Percentiles rank a stretch among this genome's conserved stretches.
Conservation (phyloP, 1,284 basidiomycete genomes). For the Cerrena zonata region DNA sequence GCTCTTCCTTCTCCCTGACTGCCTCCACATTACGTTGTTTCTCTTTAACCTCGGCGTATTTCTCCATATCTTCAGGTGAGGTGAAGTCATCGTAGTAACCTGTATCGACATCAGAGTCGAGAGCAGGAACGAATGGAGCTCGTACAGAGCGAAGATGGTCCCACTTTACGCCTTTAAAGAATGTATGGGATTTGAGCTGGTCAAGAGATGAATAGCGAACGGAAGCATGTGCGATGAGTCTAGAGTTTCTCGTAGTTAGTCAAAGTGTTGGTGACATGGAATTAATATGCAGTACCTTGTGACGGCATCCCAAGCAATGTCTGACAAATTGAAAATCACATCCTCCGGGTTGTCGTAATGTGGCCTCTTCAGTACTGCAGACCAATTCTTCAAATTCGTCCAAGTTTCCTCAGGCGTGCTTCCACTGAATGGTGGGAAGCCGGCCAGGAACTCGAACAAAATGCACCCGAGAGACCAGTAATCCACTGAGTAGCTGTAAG, state of each 20-base stretch:
- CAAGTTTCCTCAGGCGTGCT: conserved; percentile 96
- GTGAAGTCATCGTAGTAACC: conserved; percentile 99
- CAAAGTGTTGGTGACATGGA: conserved; percentile 1
- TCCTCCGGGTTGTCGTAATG: conserved; percentile 96
- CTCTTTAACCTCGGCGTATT: conserved; percentile 96
- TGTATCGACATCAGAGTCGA: conserved; percentile 92
- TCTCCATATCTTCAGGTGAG: conserved; percentile 91
- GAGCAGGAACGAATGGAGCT: conserved; percentile 93
- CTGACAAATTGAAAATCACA: conserved; percentile 92
- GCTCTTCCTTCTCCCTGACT: conserved; percentile 82
- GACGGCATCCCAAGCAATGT: conserved; percentile 94
- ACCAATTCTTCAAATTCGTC: conserved; percentile 99
- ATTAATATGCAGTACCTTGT: conserved; percentile 53
- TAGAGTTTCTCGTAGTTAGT: conserved; percentile 23
- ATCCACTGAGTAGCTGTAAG: conserved; percentile 93
- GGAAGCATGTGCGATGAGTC: conserved; percentile 72
- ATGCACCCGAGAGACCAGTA: conserved; percentile 99
- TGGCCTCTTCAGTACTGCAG: conserved; percentile 82
- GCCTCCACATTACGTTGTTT: conserved; percentile 93
- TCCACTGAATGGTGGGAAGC: conserved; percentile 97
- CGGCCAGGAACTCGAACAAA: conserved; percentile 94
- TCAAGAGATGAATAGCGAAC: conserved; percentile 72
- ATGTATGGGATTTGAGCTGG: conserved; percentile 76
- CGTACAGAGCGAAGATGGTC: conserved; percentile 68
- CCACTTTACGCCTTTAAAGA: conserved; percentile 80